Base-by-base conservation (phyloP, 2,329 filamentous ascomycete species). In the Aspergillus neoniger region DNA sequence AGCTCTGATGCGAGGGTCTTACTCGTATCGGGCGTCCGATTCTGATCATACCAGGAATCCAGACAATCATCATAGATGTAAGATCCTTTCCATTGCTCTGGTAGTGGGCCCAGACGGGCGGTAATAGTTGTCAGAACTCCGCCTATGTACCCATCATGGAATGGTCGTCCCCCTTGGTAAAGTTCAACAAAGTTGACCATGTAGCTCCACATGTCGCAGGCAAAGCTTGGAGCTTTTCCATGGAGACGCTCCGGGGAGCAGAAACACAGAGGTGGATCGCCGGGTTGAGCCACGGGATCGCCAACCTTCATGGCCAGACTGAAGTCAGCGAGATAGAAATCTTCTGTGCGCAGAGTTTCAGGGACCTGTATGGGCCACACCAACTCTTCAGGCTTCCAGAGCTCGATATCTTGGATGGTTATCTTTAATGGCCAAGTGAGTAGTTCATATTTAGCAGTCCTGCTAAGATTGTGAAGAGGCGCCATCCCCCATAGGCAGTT, bases 141-240 rank as follows among this genome's bases (percentile, higher is more conserved):
- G 21, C 65, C 68, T 1, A 62, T 51, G 7, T 62, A 7, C 8
- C n/a, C 51, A 12, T 30, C 43, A 51, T n/a, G 41, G 55, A 70
- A 72, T 25, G 65, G 69, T 49, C 55, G 21, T 56, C 44, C 54
- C 12, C 55, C 51, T 59, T 67, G 60, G 30, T 70, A 73, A 50
- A 74, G 25, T 28, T 52, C 23, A 62, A 50, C 51, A 73, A 73
- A 21, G 72, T 41, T 41, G 55, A 66, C 23, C 69, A 72, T 73
- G 32, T 72, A 72, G 41, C 70, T 74, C 70, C 68, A 74, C 59
- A 74, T 71, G 49, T 72, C 70, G 49, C 70, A 71, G 50, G 67
- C 66, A 54, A 62, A 61, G 47, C 65, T 72, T 59, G 70, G 63
- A 5, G 60, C 60, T 63, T 65, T 41, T 10, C 58, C n/a, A 68